Evolutionary conservation across 176 grass and related monocot genomes (phyloP).

Genomic region (Typha latifolia): DNA sequence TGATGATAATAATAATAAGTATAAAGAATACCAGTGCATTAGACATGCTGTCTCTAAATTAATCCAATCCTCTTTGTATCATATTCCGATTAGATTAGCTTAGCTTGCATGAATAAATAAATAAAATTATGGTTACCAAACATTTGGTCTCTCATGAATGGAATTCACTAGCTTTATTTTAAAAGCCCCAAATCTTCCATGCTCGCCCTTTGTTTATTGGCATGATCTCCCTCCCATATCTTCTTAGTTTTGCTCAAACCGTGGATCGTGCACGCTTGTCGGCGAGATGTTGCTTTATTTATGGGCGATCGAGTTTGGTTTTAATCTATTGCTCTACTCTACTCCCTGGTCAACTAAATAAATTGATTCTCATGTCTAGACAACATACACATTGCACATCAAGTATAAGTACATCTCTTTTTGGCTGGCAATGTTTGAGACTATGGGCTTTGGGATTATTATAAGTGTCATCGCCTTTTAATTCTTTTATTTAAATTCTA

Average conservation of each 20-base stretch:
- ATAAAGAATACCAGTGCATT: background rate
- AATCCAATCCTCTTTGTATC: background rate
- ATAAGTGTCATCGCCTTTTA: too few relatives aligned
- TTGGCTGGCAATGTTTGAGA: background rate
- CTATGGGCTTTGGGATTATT: too few relatives aligned
- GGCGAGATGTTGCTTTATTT: background rate
- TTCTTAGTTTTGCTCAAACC: background rate
- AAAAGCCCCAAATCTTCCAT: background rate
- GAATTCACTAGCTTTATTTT: background rate
- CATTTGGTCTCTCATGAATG: background rate
- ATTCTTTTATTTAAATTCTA: too few relatives aligned
- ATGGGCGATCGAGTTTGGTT: background rate
- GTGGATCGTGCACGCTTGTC: background rate
- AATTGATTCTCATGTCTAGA: background rate
- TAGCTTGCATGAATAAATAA: background rate
- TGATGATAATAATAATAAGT: background rate
- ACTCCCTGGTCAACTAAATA: background rate
- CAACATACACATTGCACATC: too few relatives aligned
- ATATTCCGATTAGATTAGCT: too few relatives aligned
- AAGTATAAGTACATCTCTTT: background rate
- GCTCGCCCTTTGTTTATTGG: background rate
- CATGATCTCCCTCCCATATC: slow-evolving; percentile 1
- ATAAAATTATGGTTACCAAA: background rate
- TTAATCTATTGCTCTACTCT: background rate
- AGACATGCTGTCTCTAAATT: background rate